Conservation (phyloP, 2,329 filamentous ascomycete species). For the Cercospora sp. region DNA sequence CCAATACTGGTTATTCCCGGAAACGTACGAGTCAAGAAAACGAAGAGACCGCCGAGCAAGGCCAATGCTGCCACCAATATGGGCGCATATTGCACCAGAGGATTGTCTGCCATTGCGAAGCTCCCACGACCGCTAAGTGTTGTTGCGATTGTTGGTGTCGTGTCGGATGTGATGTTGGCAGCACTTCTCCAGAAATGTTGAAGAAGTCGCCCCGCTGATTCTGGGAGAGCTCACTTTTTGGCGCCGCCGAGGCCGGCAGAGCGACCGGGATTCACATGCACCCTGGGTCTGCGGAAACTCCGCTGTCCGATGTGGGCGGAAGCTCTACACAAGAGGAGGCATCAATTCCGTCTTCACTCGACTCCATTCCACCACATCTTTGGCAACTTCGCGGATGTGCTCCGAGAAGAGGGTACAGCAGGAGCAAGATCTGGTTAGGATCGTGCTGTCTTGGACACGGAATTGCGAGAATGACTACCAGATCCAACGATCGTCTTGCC, state of each 20-base stretch:
- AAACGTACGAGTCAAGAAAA: slow-evolving; percentile 22
- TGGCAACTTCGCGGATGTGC: neutral
- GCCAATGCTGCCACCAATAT: slow-evolving; percentile 19
- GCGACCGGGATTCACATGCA: neutral
- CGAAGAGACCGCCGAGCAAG: slow-evolving; percentile 19
- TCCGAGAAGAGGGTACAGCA: neutral
- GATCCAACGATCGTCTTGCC: neutral
- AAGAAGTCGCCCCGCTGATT: slow-evolving; percentile 1
- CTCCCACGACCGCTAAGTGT: neutral
- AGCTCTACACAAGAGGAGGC: slow-evolving; percentile 2
- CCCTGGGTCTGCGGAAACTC: neutral
- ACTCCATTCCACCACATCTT: neutral
- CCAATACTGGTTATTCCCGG: neutral
- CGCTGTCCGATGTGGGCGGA: neutral
- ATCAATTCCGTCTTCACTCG: slow-evolving; percentile 8
- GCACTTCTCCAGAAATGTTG: neutral
- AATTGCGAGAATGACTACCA: neutral
- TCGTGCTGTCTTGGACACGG: neutral
- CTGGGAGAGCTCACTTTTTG: neutral
- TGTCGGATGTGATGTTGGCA: neutral
- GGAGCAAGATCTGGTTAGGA: neutral
- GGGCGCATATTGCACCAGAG: slow-evolving; percentile 17
- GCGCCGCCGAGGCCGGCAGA: neutral
- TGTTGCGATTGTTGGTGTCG: neutral
- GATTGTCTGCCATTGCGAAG: slow-evolving; percentile 12